Evolutionary conservation across 2,329 filamentous ascomycete species (phyloP), one percentile per base, ranked within the genome.

Genomic region (Mycogone perniciosa): DNA sequence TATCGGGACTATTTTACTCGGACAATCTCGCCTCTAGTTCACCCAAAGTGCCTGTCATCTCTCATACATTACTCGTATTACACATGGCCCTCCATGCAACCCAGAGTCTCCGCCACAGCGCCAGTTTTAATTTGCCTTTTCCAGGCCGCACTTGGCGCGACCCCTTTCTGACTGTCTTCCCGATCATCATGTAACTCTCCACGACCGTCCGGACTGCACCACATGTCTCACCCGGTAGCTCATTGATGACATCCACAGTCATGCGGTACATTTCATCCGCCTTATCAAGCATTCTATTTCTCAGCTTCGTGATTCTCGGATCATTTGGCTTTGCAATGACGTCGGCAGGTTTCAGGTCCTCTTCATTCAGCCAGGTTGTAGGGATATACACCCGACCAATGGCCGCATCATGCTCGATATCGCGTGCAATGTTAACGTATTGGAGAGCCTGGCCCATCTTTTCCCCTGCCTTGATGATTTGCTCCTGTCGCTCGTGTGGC

Each of bases 141-240:
- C 70, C 74, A 4, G 75, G 65, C 31, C 63, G 57, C 53, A 71
- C 73, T 0, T 54, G 53, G 0, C 50, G 54, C 43, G 44, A 34
- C 2, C 33, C 11, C 26, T 75, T 69, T 49, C 71, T 66, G 29
- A 87, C 60, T n/a, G 84, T 79, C 39, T 82, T 68, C 10, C 83
- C 85, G 62, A 89, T 89, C 62, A 87, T 84, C 79, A 89, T 85
- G 60, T 89, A 88, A 56, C 83, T 87, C 64, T 88, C 84, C 0
- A 88, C 82, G 1, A 84, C 84, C 5, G 87, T 84, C 9, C 82
- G 72, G 62, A 88, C 80, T 0, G 83, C 81, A 0, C 78, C 82
- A 56, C 80, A 73, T 0, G 79, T 81, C 59, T 83, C 76, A 0
- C 53, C 44, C 0, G 86, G 85, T 0, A 90, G 68, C 55, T 76